A percentile compares a stretch with the other conserved stretches of the same genome.
These are phyloP conservation scores for Penicillium sp. DNA, from an alignment of 2,329 filamentous ascomycete genomes.

Conservation along the genomic window DNA sequence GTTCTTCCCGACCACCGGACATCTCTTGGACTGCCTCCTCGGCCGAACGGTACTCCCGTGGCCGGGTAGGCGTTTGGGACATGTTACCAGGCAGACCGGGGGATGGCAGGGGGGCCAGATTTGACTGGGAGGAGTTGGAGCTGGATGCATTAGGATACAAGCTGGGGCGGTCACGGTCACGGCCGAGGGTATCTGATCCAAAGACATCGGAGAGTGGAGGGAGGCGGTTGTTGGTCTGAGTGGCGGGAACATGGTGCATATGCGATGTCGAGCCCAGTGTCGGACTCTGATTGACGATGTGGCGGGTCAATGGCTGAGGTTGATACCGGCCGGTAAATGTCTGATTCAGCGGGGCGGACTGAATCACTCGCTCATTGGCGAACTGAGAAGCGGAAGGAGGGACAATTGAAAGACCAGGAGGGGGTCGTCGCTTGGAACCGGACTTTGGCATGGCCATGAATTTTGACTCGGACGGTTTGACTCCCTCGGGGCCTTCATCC, in stretches of 20 bases:
- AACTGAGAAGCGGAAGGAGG: constrained; percentile 91
- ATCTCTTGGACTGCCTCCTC: constrained; percentile 93
- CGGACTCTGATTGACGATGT: constrained; percentile 80
- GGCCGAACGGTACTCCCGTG: constrained; percentile 90
- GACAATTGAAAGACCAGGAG: constrained; percentile 91
- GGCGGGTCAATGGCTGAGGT: constrained; percentile 75
- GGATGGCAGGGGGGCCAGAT: constrained; percentile 74
- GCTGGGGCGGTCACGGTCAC: constrained; percentile 42
- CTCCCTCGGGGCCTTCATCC: constrained; percentile 68
- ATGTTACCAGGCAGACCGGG: constrained; percentile 69
- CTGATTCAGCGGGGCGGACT: constrained; percentile 92
- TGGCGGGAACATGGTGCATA: constrained; percentile 87
- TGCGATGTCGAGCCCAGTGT: constrained; percentile 84
- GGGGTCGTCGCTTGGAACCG: constrained; percentile 64
- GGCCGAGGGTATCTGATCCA: constrained; percentile 71
- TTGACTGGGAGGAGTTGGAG: constrained; percentile 68
- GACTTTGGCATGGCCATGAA: constrained; percentile 45
- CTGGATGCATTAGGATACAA: constrained; percentile 64
- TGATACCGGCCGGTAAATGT: constrained; percentile 92
- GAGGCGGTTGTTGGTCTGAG: constrained; percentile 87
- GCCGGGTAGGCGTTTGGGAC: constrained; percentile 64
- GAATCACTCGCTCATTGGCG: constrained; percentile 91
- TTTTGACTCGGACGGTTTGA: constrained; percentile 60
- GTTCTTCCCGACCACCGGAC: constrained; percentile 87
- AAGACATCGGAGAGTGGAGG: constrained; percentile 96